phyloP scores from a whole-genome alignment of 208 protist species.

The Vickermania ingenoplastis region DNA sequence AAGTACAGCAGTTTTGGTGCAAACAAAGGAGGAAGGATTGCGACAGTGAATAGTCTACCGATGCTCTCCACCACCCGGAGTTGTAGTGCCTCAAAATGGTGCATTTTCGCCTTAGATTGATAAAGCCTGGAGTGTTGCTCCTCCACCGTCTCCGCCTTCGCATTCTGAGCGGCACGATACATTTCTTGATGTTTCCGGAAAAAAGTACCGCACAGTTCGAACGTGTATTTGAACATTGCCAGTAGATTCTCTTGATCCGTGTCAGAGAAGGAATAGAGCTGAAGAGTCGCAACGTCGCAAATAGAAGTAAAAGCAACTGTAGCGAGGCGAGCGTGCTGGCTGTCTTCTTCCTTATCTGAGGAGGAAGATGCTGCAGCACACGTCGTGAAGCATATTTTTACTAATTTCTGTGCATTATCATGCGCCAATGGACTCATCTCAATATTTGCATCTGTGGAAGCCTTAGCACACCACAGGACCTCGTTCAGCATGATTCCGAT shows the following conservation, averaged over 20 bases:
- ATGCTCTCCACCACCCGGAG: conserved; percentile 51
- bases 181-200: conserved; percentile 20
- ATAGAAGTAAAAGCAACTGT: conserved; percentile 37
- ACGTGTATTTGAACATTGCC: conserved; percentile 26
- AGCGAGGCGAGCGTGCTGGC: conserved; percentile 5
- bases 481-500: not conserved
- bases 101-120: not conserved
- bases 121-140: conserved; percentile 7
- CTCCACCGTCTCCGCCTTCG: conserved; percentile 26
- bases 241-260: conserved; percentile 54
- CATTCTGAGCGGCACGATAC: conserved; percentile 5
- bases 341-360: not conserved
- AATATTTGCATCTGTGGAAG: not conserved
- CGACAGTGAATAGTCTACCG: conserved; percentile 52
- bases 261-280: conserved; percentile 35
- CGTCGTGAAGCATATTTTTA: not conserved
- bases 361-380: not conserved
- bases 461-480: not conserved
- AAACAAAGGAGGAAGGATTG: conserved; percentile 24
- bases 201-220: conserved; percentile 16
- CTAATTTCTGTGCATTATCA: not conserved
- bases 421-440: not conserved
- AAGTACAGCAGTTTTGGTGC: conserved; percentile 46
- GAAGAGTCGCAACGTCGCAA: conserved; percentile 53
- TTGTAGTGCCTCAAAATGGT: conserved; percentile 37